Evolutionary conservation across 768 basidiomycete species (phyloP).

Genomic region (Boletus sp.): DNA sequence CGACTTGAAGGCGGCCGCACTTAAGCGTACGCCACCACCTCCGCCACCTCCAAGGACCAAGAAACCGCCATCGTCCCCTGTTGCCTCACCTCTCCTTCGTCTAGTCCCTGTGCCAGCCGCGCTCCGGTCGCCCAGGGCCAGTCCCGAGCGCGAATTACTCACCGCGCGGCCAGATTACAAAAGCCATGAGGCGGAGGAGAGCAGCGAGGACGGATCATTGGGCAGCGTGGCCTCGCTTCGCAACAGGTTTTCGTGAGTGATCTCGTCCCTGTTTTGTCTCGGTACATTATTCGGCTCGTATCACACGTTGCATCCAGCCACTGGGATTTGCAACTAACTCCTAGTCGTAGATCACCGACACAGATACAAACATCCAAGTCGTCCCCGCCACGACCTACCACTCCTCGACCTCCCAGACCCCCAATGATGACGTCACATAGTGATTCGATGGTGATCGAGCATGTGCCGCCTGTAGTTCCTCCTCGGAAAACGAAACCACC

Average conservation of each 20-base stretch:
- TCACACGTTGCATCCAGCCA: background rate
- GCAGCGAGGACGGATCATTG: slow-evolving; percentile 12
- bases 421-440: slow-evolving; percentile 18
- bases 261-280: background rate
- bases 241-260: slow-evolving; percentile 47
- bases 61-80: slow-evolving; percentile 36
- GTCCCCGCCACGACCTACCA: slow-evolving; percentile 17
- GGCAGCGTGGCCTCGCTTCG: slow-evolving; percentile 41
- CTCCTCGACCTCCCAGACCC: slow-evolving; percentile 16
- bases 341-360: slow-evolving; percentile 9
- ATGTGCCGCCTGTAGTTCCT: slow-evolving; percentile 11
- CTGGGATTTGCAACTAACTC: background rate
- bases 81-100: slow-evolving; percentile 48
- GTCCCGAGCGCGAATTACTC: slow-evolving; percentile 17
- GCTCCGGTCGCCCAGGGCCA: slow-evolving; percentile 17
- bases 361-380: slow-evolving; percentile 2
- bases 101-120: slow-evolving; percentile 43
- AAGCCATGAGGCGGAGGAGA: slow-evolving; percentile 6
- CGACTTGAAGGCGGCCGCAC: slow-evolving; percentile 41
- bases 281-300: background rate
- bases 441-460: slow-evolving; percentile 16
- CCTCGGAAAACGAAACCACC: slow-evolving; percentile 16
- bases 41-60: slow-evolving; percentile 42
- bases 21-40: slow-evolving; percentile 57
- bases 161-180: background rate